Conservation (phyloP, 768 basidiomycete genomes). For the Rhizopogon vinicolor region DNA sequence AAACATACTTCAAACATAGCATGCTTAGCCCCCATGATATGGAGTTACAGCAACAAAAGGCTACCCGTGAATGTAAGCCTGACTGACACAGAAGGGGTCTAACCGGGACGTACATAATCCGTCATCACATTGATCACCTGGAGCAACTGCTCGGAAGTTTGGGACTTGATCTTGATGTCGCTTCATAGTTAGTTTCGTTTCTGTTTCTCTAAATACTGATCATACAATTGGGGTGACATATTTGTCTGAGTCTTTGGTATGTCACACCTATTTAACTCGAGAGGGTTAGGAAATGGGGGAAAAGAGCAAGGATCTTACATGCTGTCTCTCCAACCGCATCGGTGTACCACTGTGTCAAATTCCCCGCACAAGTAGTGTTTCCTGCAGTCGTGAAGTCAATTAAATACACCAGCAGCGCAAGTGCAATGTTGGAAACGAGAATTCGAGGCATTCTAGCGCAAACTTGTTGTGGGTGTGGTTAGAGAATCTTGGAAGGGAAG, state of each 20-base stretch:
- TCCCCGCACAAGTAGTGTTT: constrained; percentile 17
- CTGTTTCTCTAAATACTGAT: too few relatives aligned
- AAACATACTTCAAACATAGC: constrained; percentile 22
- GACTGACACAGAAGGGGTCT: background rate
- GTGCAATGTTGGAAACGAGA: too few relatives aligned
- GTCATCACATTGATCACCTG: constrained; percentile 20
- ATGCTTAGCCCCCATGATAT: constrained; percentile 21
- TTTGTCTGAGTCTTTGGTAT: constrained; percentile 21
- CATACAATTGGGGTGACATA: constrained; percentile 17
- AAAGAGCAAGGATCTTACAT: constrained; percentile 10
- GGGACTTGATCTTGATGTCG: constrained; percentile 12
- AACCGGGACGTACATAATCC: constrained; percentile 11
- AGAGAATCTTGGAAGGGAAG: too few relatives aligned
- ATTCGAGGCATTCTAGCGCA: too few relatives aligned
- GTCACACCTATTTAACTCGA: constrained; percentile 11
- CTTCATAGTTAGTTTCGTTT: background rate
- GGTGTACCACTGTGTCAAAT: constrained; percentile 19
- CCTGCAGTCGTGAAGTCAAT: constrained; percentile 5
- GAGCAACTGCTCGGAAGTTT: constrained; percentile 11
- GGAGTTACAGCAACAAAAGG: constrained; percentile 22
- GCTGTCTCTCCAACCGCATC: constrained; percentile 21
- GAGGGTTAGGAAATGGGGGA: background rate
- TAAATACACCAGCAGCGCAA: too few relatives aligned
- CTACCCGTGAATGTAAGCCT: constrained; percentile 4
- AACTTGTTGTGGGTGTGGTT: too few relatives aligned